Base-by-base conservation (phyloP, 2,329 filamentous ascomycete species). In the Penicillium expansum region DNA sequence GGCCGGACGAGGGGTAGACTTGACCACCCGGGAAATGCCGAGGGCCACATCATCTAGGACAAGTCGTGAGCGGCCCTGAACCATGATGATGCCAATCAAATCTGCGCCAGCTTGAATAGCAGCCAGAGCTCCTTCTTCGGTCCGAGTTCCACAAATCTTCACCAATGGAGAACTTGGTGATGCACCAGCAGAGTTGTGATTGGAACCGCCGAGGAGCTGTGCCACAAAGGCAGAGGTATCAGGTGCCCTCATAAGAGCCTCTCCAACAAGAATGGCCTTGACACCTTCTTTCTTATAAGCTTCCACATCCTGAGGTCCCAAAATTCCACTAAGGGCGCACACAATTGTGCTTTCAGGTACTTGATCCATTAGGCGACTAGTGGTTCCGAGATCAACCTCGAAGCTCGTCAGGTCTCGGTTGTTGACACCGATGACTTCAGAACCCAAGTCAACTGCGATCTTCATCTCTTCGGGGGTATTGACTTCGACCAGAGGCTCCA, bases 401-500 rank as follows among this genome's bases (percentile, higher is more conserved):
- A 99, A 99, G 68, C 88, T 97, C 65, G 93, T 93, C 13, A 99
- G 82, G 69, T 99, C 96, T 54, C 94, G 87, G 78, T 99, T 99
- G 78, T 99, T 99, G 66, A 99, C 94, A 27, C 94, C 94, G 67
- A 99, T 96, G 37, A 91, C 93, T 75, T 92, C 89, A 22, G 94
- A 85, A 11, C 93, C 94, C 22, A 99, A 82, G 55, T 89, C 84
- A 44, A 97, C 86, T 8, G 95, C 94, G 55, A 86, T 87, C 38
- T 88, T 82, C 91, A 97, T 99, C 76, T 99, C 94, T 48, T 94
- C 90, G 0, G 88, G 86, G 41, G 89, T 99, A 70, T 99, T 96
- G 29, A 99, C 94, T 74, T 99, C 94, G 1, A 99, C 94, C 30
- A 99, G 77, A 33, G 94, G 94, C 76, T 99, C 95, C 94, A 99